Evolutionary conservation across 192 early-diverging fungal genomes (phyloP).

Genomic region (Funneliformis geosporum): DNA sequence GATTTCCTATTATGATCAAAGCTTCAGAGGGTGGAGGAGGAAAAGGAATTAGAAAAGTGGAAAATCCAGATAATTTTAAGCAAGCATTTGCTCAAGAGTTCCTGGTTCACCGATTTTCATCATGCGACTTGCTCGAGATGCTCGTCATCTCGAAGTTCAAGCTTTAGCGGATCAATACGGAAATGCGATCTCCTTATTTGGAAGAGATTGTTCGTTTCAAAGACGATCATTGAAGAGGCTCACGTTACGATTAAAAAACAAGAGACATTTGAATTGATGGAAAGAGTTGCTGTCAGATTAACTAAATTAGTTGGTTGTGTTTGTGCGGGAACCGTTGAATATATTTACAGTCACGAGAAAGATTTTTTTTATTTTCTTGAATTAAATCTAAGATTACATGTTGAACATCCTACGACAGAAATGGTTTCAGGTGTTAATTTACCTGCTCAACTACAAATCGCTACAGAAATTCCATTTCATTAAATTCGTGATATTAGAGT

Average conservation of each 20-base stretch:
- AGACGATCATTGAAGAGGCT: conserved; percentile 98
- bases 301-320: conserved; percentile 94
- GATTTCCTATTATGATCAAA: conserved; percentile 99
- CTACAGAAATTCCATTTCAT: conserved; percentile 98
- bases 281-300: conserved; percentile 93
- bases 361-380: conserved; percentile 94
- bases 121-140: conserved; percentile 95
- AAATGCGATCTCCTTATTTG: conserved; percentile 98
- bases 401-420: conserved; percentile 98
- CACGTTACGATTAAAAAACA: conserved; percentile 84
- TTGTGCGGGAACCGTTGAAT: conserved; percentile 96
- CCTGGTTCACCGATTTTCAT: conserved; percentile 98
- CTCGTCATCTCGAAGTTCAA: conserved; percentile 97
- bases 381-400: conserved; percentile 96
- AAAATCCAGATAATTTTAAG: conserved; percentile 69
- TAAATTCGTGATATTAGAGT: conserved; percentile 94
- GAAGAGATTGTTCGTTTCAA: conserved; percentile 97
- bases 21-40: conserved; percentile 99
- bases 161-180: conserved; percentile 95
- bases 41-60: conserved; percentile 97
- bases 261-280: conserved; percentile 86
- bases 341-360: conserved; percentile 86
- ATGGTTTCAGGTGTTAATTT: conserved; percentile 99
- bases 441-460: conserved; percentile 95
- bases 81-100: conserved; percentile 85